phyloP scores from a whole-genome alignment of 768 basidiomycete species.

The Auriscalpium vulgare region DNA sequence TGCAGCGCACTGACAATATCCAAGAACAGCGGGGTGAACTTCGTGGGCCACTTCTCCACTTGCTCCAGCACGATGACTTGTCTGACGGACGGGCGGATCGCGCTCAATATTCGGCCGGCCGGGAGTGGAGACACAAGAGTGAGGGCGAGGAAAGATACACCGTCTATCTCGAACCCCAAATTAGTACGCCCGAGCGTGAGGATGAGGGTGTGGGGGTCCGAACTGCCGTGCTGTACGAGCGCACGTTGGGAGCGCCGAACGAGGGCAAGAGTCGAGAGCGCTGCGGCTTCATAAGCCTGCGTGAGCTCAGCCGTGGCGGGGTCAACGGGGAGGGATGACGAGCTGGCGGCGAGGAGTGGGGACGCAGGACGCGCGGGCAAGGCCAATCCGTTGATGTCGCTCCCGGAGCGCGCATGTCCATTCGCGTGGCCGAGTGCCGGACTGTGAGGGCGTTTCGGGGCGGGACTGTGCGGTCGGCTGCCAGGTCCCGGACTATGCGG shows the following conservation, averaged over 20 bases:
- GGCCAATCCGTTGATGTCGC: conserved; percentile 19
- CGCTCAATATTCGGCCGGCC: conserved; percentile 42
- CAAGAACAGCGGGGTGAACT: conserved; percentile 84
- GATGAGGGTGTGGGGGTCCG: conserved; percentile 57
- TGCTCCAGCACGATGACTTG: conserved; percentile 82
- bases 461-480: too few relatives aligned
- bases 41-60: conserved; percentile 62
- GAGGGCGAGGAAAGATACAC: conserved; percentile 56
- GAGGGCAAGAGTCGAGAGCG: conserved; percentile 54
- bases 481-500: conserved; percentile 17
- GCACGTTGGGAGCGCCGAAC: conserved; percentile 56
- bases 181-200: conserved; percentile 56
- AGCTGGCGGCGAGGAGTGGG: conserved; percentile 5
- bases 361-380: conserved; percentile 14
- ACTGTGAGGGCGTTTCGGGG: too few relatives aligned
- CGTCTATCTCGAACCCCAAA: conserved; percentile 39
- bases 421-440: conserved; percentile 25
- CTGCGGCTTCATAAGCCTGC: conserved; percentile 60
- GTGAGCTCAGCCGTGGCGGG: conserved; percentile 28
- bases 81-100: conserved; percentile 53
- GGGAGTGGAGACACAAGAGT: conserved; percentile 65
- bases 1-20: conserved; percentile 73
- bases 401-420: conserved; percentile 24
- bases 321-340: conserved; percentile 13
- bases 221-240: conserved; percentile 40